Percentiles rank a stretch among this genome's conserved stretches.
phyloP scores from a whole-genome alignment of 2,329 filamentous ascomycete genomes.

The Aureobasidium subglaciale region DNA sequence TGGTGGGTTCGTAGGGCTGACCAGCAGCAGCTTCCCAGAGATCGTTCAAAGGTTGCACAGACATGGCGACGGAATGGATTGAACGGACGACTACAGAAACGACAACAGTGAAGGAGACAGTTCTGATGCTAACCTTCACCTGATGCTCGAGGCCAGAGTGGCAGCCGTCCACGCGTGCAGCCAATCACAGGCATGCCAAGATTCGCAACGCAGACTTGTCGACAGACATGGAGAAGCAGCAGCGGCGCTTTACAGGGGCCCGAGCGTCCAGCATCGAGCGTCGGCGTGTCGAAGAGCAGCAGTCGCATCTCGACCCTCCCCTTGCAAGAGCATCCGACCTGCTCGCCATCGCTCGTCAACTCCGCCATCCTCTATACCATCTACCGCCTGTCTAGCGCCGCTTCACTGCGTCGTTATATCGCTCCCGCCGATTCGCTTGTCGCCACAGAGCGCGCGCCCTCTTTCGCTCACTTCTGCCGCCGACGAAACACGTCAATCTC shows the following conservation, averaged over 20 bases:
- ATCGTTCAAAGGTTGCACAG: constrained; percentile 70
- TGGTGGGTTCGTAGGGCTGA: constrained; percentile 72
- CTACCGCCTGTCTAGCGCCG: constrained; percentile 7
- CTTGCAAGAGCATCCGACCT: not conserved
- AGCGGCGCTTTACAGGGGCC: no score
- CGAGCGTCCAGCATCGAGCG: not conserved
- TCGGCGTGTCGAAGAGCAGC: not conserved
- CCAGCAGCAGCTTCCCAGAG: constrained; percentile 89
- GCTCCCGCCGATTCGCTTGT: not conserved
- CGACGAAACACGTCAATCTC: not conserved
- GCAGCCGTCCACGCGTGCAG: not conserved
- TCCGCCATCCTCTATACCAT: not conserved
- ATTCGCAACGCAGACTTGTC: not conserved
- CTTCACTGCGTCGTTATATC: constrained; percentile 12
- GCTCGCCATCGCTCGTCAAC: not conserved
- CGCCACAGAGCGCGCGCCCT: constrained; percentile 8
- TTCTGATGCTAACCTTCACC: not conserved
- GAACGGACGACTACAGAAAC: not conserved
- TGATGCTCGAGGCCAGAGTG: constrained; percentile 12
- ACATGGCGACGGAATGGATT: constrained; percentile 47
- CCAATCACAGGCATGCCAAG: constrained; percentile 11
- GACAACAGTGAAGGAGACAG: not conserved
- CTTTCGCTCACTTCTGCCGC: not conserved
- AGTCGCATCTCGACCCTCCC: not conserved
- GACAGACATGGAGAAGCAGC: not conserved